phyloP scores from a whole-genome alignment of 2,329 filamentous ascomycete genomes.

The Parascedosporium putredinis region DNA sequence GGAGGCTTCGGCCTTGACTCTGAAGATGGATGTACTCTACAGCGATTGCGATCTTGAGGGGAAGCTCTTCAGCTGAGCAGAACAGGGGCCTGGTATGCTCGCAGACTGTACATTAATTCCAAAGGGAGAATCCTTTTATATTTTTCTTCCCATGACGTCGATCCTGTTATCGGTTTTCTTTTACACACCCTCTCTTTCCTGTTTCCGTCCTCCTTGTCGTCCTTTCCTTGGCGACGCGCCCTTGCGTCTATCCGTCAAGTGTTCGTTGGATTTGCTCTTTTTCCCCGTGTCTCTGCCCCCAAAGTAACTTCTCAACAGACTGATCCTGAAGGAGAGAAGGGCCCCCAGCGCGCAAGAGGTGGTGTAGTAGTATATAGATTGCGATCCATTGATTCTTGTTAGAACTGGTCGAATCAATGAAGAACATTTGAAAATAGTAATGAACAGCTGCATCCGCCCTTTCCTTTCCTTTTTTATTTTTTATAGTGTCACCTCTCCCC shows the following conservation, averaged over 20 bases:
- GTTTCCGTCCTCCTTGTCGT: background rate
- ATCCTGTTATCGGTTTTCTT: background rate
- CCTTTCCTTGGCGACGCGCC: too few relatives aligned
- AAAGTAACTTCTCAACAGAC: background rate
- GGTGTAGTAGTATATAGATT: background rate
- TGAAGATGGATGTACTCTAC: background rate
- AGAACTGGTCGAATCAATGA: background rate
- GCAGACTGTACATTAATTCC: background rate
- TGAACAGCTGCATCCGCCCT: too few relatives aligned
- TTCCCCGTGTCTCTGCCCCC: background rate
- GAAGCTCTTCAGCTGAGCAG: background rate
- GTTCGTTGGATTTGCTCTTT: background rate
- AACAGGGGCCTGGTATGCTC: background rate
- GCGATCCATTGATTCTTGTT: background rate
- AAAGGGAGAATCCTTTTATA: constrained; percentile 9
- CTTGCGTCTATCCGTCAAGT: background rate
- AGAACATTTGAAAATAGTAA: background rate
- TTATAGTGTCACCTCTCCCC: too few relatives aligned
- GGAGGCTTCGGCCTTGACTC: too few relatives aligned
- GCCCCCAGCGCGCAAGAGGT: too few relatives aligned
- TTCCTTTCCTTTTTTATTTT: too few relatives aligned
- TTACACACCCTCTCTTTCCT: background rate
- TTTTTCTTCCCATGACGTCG: constrained; percentile 10
- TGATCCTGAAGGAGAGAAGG: background rate
- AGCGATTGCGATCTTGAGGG: background rate